These are phyloP conservation scores for Yamadazyma trypodendri DNA, from an alignment of 1,139 yeast genomes.

Conservation along the genomic window DNA sequence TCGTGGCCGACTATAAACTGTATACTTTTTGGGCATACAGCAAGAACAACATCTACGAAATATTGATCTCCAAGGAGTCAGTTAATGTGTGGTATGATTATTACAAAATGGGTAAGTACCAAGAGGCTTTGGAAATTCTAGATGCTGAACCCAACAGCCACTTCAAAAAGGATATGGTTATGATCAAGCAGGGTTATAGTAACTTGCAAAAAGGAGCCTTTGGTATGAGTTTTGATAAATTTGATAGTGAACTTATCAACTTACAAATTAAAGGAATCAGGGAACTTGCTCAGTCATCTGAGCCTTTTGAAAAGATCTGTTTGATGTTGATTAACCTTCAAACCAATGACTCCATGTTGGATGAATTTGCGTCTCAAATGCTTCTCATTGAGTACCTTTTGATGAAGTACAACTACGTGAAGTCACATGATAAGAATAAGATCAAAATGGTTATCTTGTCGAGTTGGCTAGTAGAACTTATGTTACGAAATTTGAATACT, in stretches of 20 bases:
- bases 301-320: slow-evolving; percentile 72
- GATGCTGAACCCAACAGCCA: slow-evolving; percentile 12
- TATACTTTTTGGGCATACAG: slow-evolving; percentile 26
- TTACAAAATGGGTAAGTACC: slow-evolving; percentile 59
- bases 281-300: slow-evolving; percentile 61
- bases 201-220: slow-evolving; percentile 46
- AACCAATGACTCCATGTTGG: slow-evolving; percentile 5
- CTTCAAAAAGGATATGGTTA: slow-evolving; percentile 49
- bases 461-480: slow-evolving; percentile 78
- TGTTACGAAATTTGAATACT: slow-evolving; percentile 24
- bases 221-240: slow-evolving; percentile 27
- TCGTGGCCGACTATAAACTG: slow-evolving; percentile 55
- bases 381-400: slow-evolving; percentile 56
- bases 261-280: slow-evolving; percentile 56
- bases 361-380: slow-evolving; percentile 21
- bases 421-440: slow-evolving; percentile 29
- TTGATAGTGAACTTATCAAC: slow-evolving; percentile 18
- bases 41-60: slow-evolving; percentile 31
- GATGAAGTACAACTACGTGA: slow-evolving; percentile 47
- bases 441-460: slow-evolving; percentile 66
- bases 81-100: slow-evolving; percentile 75
- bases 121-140: slow-evolving; percentile 61
- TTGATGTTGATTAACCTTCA: slow-evolving; percentile 54
- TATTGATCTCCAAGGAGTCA: slow-evolving; percentile 68
- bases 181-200: slow-evolving; percentile 63